Evolutionary conservation across 176 grass and related monocot genomes (phyloP).

Genomic region (Hordeum vulgare): DNA sequence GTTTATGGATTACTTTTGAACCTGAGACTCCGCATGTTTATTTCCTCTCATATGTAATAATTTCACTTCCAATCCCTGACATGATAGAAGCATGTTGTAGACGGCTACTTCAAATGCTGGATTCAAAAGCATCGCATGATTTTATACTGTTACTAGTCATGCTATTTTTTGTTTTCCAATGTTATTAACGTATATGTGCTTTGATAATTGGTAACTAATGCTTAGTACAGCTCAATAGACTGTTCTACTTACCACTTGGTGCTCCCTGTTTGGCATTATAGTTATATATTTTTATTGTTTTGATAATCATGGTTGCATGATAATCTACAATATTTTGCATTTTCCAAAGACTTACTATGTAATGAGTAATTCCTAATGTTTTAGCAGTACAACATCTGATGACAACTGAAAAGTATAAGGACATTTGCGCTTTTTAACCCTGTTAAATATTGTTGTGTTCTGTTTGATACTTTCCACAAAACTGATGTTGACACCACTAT

Average conservation of each 20-base stretch:
- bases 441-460: not conserved
- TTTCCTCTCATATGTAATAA: not conserved
- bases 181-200: not conserved
- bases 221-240: not conserved
- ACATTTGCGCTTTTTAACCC: not conserved
- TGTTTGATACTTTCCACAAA: conserved; percentile 8
- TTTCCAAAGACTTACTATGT: not conserved
- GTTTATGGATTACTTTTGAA: not conserved
- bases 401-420: not conserved
- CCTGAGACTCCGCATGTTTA: not conserved
- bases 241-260: not conserved
- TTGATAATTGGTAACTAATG: not conserved
- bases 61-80: not conserved
- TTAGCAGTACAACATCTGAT: not conserved
- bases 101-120: not conserved
- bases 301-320: not conserved
- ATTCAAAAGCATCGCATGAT: not conserved
- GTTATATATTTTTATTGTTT: not conserved
- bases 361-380: not conserved
- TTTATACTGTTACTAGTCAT: not conserved
- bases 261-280: not conserved
- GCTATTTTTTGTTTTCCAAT: not conserved
- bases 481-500: conserved; percentile 24
- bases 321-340: not conserved
- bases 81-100: not conserved